phyloP scores from a whole-genome alignment of 2,329 filamentous ascomycete species.

The Phaeosphaeria sp. region DNA sequence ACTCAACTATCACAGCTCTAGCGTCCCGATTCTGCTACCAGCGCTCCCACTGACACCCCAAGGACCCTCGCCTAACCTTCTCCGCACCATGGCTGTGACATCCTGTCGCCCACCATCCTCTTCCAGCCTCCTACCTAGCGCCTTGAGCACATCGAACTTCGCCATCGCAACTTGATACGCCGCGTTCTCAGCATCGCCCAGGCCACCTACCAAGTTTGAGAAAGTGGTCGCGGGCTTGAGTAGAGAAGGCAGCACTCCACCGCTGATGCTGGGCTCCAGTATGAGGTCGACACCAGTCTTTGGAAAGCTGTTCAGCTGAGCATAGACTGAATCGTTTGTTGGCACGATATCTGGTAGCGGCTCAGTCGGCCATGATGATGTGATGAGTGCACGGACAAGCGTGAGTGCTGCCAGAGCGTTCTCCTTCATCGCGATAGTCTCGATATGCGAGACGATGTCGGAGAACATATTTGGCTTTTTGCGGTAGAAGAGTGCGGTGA shows the following conservation, averaged over 20 bases:
- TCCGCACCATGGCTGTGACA: conserved; percentile 50
- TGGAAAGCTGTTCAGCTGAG: conserved; percentile 44
- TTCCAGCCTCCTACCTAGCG: conserved; percentile 55
- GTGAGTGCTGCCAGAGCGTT: conserved; percentile 62
- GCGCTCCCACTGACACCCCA: conserved; percentile 51
- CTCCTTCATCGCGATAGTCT: conserved; percentile 64
- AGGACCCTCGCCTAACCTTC: conserved; percentile 51
- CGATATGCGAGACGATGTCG: conserved; percentile 60
- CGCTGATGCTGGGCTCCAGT: conserved; percentile 58
- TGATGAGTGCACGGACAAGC: conserved; percentile 60
- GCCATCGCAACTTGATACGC: conserved; percentile 64
- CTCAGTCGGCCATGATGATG: conserved; percentile 59
- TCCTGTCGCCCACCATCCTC: conserved; percentile 46
- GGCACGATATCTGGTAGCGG: conserved; percentile 53
- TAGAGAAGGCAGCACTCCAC: conserved; percentile 62
- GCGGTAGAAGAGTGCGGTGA: conserved; percentile 63
- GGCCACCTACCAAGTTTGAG: conserved; percentile 64
- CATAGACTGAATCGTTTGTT: conserved; percentile 58
- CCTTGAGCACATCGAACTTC: conserved; percentile 63
- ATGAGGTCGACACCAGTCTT: conserved; percentile 58
- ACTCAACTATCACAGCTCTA: conserved; percentile 39
- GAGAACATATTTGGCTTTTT: conserved; percentile 60
- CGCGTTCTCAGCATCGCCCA: conserved; percentile 63
- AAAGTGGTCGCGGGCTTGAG: conserved; percentile 64
- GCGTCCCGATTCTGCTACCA: conserved; percentile 55